These are phyloP conservation scores for Candida chilensis DNA, from an alignment of 805 yeast species.

Conservation along the genomic window DNA sequence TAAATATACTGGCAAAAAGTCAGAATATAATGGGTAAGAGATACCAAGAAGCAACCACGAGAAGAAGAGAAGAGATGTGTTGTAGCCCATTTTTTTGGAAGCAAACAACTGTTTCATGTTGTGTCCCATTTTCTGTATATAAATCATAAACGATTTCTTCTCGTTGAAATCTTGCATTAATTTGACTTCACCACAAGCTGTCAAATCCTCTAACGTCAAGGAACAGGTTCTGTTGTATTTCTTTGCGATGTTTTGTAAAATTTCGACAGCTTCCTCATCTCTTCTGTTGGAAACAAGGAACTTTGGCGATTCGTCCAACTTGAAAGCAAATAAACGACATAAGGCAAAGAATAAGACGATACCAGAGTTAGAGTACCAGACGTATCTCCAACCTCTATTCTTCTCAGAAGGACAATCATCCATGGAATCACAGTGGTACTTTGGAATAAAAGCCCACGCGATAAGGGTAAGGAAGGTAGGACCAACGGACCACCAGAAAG, in stretches of 20 bases:
- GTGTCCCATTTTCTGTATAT: slow-evolving; percentile 11
- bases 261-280: slow-evolving; percentile 37
- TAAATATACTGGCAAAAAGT: slow-evolving; percentile 22
- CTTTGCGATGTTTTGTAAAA: slow-evolving; percentile 32
- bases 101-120: slow-evolving; percentile 33
- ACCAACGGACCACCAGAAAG: slow-evolving; percentile 58
- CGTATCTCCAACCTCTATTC: slow-evolving; percentile 59
- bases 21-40: slow-evolving; percentile 25
- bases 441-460: slow-evolving; percentile 49
- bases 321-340: slow-evolving; percentile 32
- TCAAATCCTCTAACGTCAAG: slow-evolving; percentile 36
- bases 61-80: slow-evolving; percentile 19
- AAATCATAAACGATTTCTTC: too few species aligned
- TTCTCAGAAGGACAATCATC: slow-evolving; percentile 31
- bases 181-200: slow-evolving; percentile 30
- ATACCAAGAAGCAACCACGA: slow-evolving; percentile 28
- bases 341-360: slow-evolving; percentile 39
- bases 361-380: slow-evolving; percentile 44
- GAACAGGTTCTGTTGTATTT: slow-evolving; percentile 29
- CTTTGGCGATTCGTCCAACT: slow-evolving; percentile 47
- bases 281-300: slow-evolving; percentile 42
- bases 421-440: slow-evolving; percentile 33
- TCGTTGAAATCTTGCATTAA: too few species aligned
- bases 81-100: slow-evolving; percentile 16
- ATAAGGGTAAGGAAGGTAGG: slow-evolving; percentile 42